Conservation (phyloP, 202 grass and related monocot genomes). For the Brachypodium distachyon region DNA sequence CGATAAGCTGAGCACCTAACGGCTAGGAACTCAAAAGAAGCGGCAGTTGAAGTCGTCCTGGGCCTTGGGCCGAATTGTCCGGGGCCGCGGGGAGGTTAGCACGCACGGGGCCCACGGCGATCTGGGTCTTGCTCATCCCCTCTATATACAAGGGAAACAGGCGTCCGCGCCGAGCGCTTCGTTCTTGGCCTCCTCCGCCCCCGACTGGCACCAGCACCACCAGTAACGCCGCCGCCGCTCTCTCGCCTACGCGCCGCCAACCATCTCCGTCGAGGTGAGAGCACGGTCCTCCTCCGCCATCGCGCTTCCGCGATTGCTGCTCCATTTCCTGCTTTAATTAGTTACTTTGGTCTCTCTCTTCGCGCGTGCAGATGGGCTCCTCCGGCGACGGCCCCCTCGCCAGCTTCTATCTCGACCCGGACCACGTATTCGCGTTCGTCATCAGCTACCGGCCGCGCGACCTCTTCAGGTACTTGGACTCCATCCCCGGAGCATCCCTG, state of each 20-base stretch:
- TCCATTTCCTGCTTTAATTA: neutral
- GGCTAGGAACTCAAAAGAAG: too few relatives aligned
- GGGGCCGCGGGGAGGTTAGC: too few relatives aligned
- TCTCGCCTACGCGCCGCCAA: neutral
- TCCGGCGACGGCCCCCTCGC: neutral
- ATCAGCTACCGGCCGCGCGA: neutral
- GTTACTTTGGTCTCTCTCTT: neutral
- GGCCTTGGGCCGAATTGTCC: too few relatives aligned
- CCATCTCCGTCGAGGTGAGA: neutral
- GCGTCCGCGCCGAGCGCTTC: neutral
- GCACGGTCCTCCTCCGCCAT: neutral
- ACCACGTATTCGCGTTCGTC: neutral
- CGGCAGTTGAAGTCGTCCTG: too few relatives aligned
- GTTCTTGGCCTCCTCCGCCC: neutral
- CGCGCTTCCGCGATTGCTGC: neutral
- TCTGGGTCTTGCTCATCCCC: too few relatives aligned
- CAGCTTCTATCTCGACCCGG: neutral
- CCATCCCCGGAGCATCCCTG: neutral
- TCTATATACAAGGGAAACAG: too few relatives aligned
- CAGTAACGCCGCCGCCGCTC: neutral
- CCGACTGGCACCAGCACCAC: neutral
- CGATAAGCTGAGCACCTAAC: too few relatives aligned
- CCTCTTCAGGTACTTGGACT: neutral
- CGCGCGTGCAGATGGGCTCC: conserved; percentile 9
- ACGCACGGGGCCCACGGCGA: too few relatives aligned